Base-by-base conservation (phyloP, 116 monocot species). In the Phalaenopsis hybrid region DNA sequence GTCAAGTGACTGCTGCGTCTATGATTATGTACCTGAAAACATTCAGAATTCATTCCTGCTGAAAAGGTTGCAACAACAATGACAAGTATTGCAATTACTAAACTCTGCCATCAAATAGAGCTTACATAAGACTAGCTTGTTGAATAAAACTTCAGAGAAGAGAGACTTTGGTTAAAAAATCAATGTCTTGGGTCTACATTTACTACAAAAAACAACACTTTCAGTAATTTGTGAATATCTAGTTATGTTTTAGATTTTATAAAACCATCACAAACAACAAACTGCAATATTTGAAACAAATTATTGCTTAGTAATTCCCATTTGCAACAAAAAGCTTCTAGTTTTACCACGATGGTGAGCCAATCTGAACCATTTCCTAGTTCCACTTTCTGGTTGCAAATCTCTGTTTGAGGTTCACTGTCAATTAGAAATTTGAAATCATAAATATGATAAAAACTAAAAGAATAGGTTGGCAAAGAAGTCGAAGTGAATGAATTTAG, bases 331-430 rank as follows among this genome's bases (percentile, higher is more conserved):
- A 77, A 81, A 44, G 44, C 9, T 50, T 46, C 13, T 33, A 44
- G 25, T 20, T 25, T 74, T 86, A 98, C 95, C 81, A 84, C 72
- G 46, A 93, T 92, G 58, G 90, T 95, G 28, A 92, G 81, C 89
- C 91, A 93, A 52, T 95, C 92, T 58, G 81, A 81, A 81, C 84
- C 85, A 59, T 89, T 89, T 81, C 82, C 86, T 61, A 81, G 82
- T 76, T 82, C 79, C 74, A 88, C 88, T 82, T 85, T 91, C 77
- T 74, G 86, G 83, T 87, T 86, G 84, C 94, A 93, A 25, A 84
- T 86, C 79, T 91, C 98, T 9, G 88, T 92, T 73, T 44, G 78
- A 31, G 98, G 98, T 86, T 98, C 98, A 84, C 98, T 97, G 87
- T 82, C 57, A 82, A 79, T 50, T 75, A 75, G 21, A 34, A 1